These are phyloP conservation scores for Boechera stricta DNA, from an alignment of 345 rosid genomes.

Conservation along the genomic window DNA sequence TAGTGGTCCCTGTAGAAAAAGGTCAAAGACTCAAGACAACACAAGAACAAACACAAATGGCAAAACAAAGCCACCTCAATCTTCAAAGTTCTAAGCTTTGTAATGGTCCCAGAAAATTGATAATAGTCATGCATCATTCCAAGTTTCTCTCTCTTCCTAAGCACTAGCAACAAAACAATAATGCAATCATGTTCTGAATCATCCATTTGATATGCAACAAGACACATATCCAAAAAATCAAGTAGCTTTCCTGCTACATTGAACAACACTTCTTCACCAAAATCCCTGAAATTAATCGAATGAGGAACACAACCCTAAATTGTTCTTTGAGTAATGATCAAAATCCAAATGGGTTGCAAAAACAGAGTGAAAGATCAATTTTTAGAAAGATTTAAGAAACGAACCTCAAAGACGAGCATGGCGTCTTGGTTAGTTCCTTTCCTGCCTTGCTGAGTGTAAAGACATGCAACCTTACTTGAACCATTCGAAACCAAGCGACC, in stretches of 20 bases:
- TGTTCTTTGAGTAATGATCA: slow-evolving; percentile 2
- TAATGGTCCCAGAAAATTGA: slow-evolving; percentile 30
- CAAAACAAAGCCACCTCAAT: slow-evolving; percentile 31
- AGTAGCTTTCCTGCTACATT: slow-evolving; percentile 18
- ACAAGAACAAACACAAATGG: slow-evolving; percentile 43
- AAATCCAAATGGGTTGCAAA: slow-evolving; percentile 12
- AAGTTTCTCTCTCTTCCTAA: slow-evolving; percentile 37
- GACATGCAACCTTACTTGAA: slow-evolving; percentile 68
- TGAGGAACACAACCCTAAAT: slow-evolving; percentile 4
- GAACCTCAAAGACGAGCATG: slow-evolving; percentile 94
- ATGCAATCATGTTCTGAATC: slow-evolving; percentile 36
- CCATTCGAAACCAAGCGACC: slow-evolving; percentile 69
- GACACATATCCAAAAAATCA: slow-evolving; percentile 20
- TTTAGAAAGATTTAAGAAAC: slow-evolving; percentile 26
- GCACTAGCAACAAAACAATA: slow-evolving; percentile 33
- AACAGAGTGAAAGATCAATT: slow-evolving; percentile 12
- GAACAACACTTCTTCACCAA: slow-evolving; percentile 3
- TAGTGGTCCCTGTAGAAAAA: slow-evolving; percentile 39
- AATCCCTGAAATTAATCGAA: not conserved
- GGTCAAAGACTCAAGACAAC: slow-evolving; percentile 42
- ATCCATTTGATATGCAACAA: slow-evolving; percentile 21
- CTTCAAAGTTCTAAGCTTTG: slow-evolving; percentile 33
- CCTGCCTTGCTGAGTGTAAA: slow-evolving; percentile 94
- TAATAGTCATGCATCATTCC: slow-evolving; percentile 31
- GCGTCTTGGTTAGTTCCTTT: slow-evolving; percentile 99